Conservation (phyloP, 179 eudicot species). For the Beta lomatogona region DNA sequence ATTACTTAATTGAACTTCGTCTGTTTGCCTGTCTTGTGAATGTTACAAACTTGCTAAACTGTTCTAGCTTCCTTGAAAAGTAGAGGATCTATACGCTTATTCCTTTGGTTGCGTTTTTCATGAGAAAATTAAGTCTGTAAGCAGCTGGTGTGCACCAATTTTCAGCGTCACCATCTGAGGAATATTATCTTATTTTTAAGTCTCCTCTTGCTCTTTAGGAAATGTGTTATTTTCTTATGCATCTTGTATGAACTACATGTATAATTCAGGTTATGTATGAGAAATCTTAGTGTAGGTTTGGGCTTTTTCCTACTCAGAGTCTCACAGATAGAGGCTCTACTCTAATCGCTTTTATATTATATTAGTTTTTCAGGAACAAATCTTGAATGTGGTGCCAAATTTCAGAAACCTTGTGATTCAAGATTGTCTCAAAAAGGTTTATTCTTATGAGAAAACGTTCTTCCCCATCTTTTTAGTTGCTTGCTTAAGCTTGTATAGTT, state of each 20-base stretch:
- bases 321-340: not conserved
- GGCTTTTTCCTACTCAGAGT: not conserved
- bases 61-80: not conserved
- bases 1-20: conserved; percentile 24
- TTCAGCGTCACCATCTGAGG: not conserved
- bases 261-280: not conserved
- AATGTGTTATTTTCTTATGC: not conserved
- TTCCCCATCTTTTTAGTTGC: not conserved
- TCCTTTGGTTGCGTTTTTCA: not conserved
- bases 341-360: conserved; percentile 19
- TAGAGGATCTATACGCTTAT: not conserved
- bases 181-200: not conserved
- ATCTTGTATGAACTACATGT: not conserved
- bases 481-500: not conserved
- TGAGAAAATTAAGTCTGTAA: not conserved
- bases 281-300: not conserved
- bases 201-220: not conserved
- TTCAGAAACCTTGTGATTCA: conserved; percentile 72
- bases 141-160: not conserved
- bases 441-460: not conserved
- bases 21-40: not conserved
- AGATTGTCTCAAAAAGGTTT: conserved; percentile 59
- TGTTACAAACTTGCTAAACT: not conserved
- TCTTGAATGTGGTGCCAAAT: conserved; percentile 67
- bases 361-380: conserved; percentile 77